A percentile compares a stretch with the other conserved stretches of the same genome.
Conservation (phyloP, 257 asterid genomes). For the Gynochthodes officinalis region DNA sequence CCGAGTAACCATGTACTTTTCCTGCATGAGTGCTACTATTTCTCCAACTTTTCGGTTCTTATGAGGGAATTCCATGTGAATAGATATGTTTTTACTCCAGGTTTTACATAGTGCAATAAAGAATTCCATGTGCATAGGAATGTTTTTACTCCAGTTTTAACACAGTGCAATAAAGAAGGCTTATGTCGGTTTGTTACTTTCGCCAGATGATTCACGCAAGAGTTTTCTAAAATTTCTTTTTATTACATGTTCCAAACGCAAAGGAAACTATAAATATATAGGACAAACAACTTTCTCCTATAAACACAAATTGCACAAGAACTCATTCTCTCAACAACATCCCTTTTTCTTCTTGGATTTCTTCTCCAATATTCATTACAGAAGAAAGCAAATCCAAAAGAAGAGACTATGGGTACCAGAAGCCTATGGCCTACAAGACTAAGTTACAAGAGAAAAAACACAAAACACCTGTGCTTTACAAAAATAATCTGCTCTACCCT, state of each 20-base stretch:
- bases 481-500: not conserved
- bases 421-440: not conserved
- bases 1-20: not conserved
- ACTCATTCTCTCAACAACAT: not conserved
- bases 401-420: not conserved
- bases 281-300: not conserved
- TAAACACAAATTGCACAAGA: no score
- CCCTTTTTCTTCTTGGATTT: not conserved
- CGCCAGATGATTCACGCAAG: no score
- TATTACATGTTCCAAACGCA: not conserved
- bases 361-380: not conserved
- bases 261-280: not conserved
- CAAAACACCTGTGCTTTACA: not conserved
- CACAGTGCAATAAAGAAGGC: no score
- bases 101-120: no score
- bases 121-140: no score
- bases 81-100: no score
- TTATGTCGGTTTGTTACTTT: no score
- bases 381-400: not conserved
- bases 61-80: not conserved
- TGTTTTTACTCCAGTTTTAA: no score
- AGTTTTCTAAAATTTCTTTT: not conserved
- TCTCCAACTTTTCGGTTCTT: no score
- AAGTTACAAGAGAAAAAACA: constrained; percentile 5
- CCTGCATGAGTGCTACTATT: not conserved